Evolutionary conservation across 768 basidiomycete species (phyloP).

Genomic region (Suillus spraguei): DNA sequence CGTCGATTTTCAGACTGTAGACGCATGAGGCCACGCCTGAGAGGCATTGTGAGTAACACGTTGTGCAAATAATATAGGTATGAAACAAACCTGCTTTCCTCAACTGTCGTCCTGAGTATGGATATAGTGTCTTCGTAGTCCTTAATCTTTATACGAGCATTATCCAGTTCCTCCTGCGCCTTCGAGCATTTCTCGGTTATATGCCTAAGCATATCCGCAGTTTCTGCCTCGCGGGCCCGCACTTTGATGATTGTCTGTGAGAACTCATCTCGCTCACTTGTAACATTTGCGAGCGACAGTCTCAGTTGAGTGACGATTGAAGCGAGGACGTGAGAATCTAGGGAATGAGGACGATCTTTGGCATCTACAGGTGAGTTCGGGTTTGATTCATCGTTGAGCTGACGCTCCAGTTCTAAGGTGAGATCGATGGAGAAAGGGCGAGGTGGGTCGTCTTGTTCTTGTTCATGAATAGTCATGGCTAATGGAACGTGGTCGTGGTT

Average conservation of each 20-base stretch:
- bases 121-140: slow-evolving; percentile 81
- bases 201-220: slow-evolving; percentile 63
- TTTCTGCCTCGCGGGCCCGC: slow-evolving; percentile 56
- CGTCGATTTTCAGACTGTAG: slow-evolving; percentile 78
- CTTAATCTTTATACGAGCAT: slow-evolving; percentile 50
- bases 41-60: slow-evolving; percentile 16
- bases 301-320: slow-evolving; percentile 77
- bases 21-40: slow-evolving; percentile 83
- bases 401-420: slow-evolving; percentile 76
- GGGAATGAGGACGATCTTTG: slow-evolving; percentile 45
- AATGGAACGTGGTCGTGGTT: not conserved
- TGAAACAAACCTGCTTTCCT: slow-evolving; percentile 74
- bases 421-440: slow-evolving; percentile 69
- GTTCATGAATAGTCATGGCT: slow-evolving; percentile 34
- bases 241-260: slow-evolving; percentile 50
- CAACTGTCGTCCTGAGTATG: slow-evolving; percentile 79
- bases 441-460: slow-evolving; percentile 20
- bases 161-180: slow-evolving; percentile 58
- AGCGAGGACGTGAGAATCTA: slow-evolving; percentile 76
- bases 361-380: slow-evolving; percentile 47
- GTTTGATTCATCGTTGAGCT: slow-evolving; percentile 66
- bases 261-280: slow-evolving; percentile 74
- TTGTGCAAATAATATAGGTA: not conserved
- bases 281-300: slow-evolving; percentile 60
- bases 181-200: slow-evolving; percentile 67